phyloP scores from a whole-genome alignment of 768 basidiomycete species.

The Lepiota subincarnata region DNA sequence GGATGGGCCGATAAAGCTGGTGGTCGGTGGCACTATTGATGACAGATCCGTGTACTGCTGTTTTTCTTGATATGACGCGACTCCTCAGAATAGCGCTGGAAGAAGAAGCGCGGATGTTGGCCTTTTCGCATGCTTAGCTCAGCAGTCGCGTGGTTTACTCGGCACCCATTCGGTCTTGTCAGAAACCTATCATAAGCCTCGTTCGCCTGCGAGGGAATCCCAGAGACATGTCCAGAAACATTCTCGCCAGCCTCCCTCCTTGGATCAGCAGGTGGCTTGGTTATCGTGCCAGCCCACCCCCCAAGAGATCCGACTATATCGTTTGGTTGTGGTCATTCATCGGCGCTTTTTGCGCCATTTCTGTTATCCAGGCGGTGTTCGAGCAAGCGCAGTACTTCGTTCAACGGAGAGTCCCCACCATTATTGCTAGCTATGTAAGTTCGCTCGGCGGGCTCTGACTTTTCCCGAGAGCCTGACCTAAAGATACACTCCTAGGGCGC shows the following conservation, averaged over 20 bases:
- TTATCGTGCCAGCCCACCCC: constrained; percentile 32
- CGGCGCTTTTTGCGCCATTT: constrained; percentile 46
- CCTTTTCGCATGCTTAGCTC: too few relatives aligned
- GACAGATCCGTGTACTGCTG: too few relatives aligned
- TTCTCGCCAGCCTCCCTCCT: constrained; percentile 31
- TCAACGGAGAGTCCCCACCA: constrained; percentile 38
- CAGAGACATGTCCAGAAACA: constrained; percentile 9
- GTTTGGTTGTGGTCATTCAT: constrained; percentile 52
- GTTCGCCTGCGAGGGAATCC: not conserved
- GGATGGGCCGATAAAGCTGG: too few relatives aligned
- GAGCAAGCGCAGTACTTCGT: constrained; percentile 45
- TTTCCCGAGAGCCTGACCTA: not conserved
- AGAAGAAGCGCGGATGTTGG: too few relatives aligned
- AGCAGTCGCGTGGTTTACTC: too few relatives aligned
- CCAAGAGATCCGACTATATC: constrained; percentile 28
- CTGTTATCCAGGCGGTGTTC: constrained; percentile 47
- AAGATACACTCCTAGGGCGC: constrained; percentile 37
- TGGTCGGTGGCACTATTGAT: too few relatives aligned
- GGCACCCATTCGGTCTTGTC: too few relatives aligned
- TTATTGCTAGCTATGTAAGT: constrained; percentile 47
- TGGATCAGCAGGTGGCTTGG: constrained; percentile 42
- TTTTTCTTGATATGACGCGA: too few relatives aligned
- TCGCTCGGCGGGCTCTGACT: not conserved
- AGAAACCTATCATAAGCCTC: not conserved
- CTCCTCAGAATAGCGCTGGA: too few relatives aligned